phyloP scores from a whole-genome alignment of 352 stramenopile species.

The Pythium scleroteichum region DNA sequence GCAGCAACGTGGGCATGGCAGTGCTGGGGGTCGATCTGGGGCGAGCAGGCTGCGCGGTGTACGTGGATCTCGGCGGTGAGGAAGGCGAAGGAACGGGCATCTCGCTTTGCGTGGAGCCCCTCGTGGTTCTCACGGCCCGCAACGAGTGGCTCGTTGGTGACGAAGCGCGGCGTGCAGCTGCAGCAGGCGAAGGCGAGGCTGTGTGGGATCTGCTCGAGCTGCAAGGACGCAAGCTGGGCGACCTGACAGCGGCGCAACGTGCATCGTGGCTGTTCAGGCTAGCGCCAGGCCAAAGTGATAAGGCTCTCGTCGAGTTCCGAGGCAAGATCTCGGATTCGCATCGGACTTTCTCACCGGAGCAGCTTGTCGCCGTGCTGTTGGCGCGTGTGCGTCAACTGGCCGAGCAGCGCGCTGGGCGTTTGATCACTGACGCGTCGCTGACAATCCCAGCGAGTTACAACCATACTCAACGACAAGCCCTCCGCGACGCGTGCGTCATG shows the following conservation, averaged over 20 bases:
- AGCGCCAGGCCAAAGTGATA: conserved; percentile 27
- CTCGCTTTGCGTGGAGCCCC: conserved; percentile 8
- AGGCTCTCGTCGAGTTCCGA: conserved; percentile 36
- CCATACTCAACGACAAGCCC: conserved; percentile 43
- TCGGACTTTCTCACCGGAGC: conserved; percentile 35
- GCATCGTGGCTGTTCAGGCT: conserved; percentile 38
- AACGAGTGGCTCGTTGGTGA: conserved; percentile 21
- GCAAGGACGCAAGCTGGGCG: conserved; percentile 18
- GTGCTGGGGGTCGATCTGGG: conserved; percentile 28
- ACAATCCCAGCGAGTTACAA: conserved; percentile 43
- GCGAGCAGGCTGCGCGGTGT: conserved; percentile 17
- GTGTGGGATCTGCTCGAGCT: conserved; percentile 26
- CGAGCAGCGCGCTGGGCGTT: conserved; percentile 25
- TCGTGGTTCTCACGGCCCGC: conserved; percentile 12
- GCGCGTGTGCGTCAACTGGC: conserved; percentile 37
- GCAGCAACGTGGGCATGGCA: background rate
- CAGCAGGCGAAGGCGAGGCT: conserved; percentile 2
- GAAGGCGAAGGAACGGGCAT: background rate
- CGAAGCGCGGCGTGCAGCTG: conserved; percentile 10
- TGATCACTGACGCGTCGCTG: conserved; percentile 28
- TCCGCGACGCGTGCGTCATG: conserved; percentile 42
- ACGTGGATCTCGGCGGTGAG: background rate
- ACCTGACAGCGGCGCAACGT: conserved; percentile 12
- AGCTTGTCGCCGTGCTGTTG: conserved; percentile 46
- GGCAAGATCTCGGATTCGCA: background rate